Evolutionary conservation across 169 alveolate genomes (phyloP), one percentile per base, ranked within the genome.

Genomic region (Sarcocystis neurona): DNA sequence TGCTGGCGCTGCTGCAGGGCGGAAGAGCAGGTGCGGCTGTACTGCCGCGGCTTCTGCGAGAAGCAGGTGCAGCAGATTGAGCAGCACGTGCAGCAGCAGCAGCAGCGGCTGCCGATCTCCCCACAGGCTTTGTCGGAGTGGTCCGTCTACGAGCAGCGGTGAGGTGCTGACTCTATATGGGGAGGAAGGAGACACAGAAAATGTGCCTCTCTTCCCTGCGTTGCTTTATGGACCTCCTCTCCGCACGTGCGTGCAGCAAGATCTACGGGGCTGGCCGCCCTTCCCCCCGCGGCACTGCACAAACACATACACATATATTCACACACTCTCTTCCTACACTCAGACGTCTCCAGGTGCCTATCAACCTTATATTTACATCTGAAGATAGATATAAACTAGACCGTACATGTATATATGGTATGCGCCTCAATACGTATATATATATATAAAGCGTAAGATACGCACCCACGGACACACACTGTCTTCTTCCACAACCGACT

Each of bases 61-160:
- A 80, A 86, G 63, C 86, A 70, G 70, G 75, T 70, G 20, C 90
- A 75, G 41, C 79, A 46, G 27, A 2, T 53, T 12, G 63, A 56
- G 18, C 48, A 72, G 46, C 80, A 70, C 8, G 41, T 41, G 20
- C 85, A 86, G 66, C 74, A 74, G 79, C 90, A 86, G 46, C 56
- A 70, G 68, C 84, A 53, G 68, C 58, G 79, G 2, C 86, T 86
- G 41, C 90, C 90, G 20, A 32, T 86, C 48, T 47, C 86, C 43
- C 90, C 90, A 18, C 79, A 86, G 56, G 85, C 79, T 0, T 68
- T 86, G n/a, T 63, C 90, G 0, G 90, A 86, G 23, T 86, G 39
- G 46, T 70, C 90, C 34, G 74, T 39, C 47, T 74, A 86, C 43
- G 85, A 86, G 34, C 90, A 86, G 44, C 85, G 79, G 90, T 86